Evolutionary conservation across 495 filamentous ascomycete genomes (phyloP), one percentile per base, ranked within the genome.

Genomic region (Delitschia confertaspora): DNA sequence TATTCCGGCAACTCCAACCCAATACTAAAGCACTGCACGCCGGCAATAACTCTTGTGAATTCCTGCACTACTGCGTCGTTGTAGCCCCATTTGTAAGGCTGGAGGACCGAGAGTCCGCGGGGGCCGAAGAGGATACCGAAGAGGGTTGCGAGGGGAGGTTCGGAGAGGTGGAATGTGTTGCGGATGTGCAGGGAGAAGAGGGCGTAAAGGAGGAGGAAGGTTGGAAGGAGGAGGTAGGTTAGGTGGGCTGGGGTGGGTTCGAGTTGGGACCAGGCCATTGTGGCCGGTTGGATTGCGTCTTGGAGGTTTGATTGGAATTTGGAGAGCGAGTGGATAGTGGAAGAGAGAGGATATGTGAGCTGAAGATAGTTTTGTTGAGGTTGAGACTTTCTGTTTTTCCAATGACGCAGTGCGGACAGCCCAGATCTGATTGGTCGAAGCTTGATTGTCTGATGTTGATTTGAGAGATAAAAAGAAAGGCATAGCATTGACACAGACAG

Each of bases 141-240:
- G 25, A 72, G 40, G 6, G 65, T 60, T 9, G 69, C 71, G 3
- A 74, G 57, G 1, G 69, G 70, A 0, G 69, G 71, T 53, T 74
- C 70, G 16, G 66, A 69, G 14, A 74, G 66, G 55, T 73, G 69
- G 3, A 74, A 61, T 8, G 61, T 56, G 42, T 73, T 72, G 19
- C 68, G 63, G 42, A 74, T 72, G 47, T 69, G 64, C 29, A 55
- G 44, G 11, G 63, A 64, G 50, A 72, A 72, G 42, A 73, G 59
- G 14, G 65, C 63, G 43, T 72, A 73, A 25, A 56, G 30, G 38
- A 73, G 57, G 10, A 73, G 63, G 51, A 73, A 73, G 22, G 49
- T 34, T 7, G 66, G 61, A 22, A 71, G 48, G 34, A 67, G 40
- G 24, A 73, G 49, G 50, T 69, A 73, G 42, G 64, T 57, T 10